Base-by-base conservation (phyloP, 805 yeast genomes). In the Ogataea corticis region DNA sequence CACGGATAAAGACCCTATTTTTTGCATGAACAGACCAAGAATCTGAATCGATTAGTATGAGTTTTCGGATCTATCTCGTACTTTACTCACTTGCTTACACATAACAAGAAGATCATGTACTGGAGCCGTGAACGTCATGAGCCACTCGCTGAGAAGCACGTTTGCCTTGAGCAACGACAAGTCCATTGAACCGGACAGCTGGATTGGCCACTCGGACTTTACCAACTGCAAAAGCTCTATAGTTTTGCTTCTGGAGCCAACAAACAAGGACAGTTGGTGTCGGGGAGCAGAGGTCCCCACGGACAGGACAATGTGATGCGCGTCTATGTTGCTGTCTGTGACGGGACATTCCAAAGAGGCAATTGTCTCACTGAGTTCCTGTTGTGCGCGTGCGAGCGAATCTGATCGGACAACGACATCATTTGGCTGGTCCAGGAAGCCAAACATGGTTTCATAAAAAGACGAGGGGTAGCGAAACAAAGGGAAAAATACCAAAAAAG, bases 61-160 rank as follows among this genome's bases (percentile, higher is more conserved):
- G 6, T n/a, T 12, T 11, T 28, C 13, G 14, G 14, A 13, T 12
- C 31, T 7, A 28, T 4, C n/a, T n/a, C n/a, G 11, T 6, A 12
- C 7, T 10, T 30, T 13, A 38, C 41, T 38, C 34, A 38, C 41
- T 3, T 17, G 6, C 10, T 38, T 18, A n/a, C n/a, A 30, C 7
- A 30, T 7, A 4, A 4, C 19, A 7, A 9, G 10, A 6, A 38
- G 29, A 29, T 29, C 34, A 9, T 18, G 17, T 2, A 14, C 23
- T 3, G 46, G 16, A 10, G 40, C 43, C 10, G 31, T 21, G 15
- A 44, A 23, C 2, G 27, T 34, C n/a, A 46, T 9, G 9, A 29
- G 29, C 50, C 50, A 46, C 23, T 46, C 50, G 27, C 42, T 41
- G 18, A 46, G 33, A 3, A 46, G 25, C 15, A 38, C 21, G 30